Evolutionary conservation across 169 alveolate genomes (phyloP).

Genomic region (Theileria parva): DNA sequence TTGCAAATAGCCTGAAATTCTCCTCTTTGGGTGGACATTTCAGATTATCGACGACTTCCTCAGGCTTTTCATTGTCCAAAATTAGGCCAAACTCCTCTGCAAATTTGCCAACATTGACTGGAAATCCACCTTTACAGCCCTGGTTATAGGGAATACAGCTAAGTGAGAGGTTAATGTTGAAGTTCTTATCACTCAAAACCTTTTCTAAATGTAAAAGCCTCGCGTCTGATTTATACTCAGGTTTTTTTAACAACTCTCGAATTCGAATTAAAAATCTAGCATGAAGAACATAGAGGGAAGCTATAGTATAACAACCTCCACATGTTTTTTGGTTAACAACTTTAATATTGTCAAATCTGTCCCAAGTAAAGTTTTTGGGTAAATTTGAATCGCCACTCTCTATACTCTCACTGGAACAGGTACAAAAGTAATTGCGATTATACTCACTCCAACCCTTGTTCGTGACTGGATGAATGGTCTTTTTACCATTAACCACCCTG

Average conservation of each 20-base stretch:
- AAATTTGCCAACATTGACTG: conserved; percentile 85
- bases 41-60: conserved; percentile 10
- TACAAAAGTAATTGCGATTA: conserved; percentile 8
- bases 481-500: conserved; percentile 17
- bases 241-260: conserved; percentile 54
- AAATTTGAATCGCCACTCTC: neutral
- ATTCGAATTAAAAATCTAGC: conserved; percentile 82
- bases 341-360: conserved; percentile 26
- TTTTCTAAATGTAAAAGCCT: conserved; percentile 20
- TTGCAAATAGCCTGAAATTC: conserved; percentile 63
- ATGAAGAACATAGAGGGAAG: conserved; percentile 85
- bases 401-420: conserved; percentile 16
- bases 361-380: conserved; percentile 51
- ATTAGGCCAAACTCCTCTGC: conserved; percentile 81
- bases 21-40: conserved; percentile 10
- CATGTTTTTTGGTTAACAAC: conserved; percentile 85
- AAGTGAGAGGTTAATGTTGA: conserved; percentile 35
- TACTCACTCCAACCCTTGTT: conserved; percentile 3
- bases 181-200: neutral
- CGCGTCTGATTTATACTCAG: neutral
- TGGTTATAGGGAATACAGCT: conserved; percentile 76
- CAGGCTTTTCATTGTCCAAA: conserved; percentile 8
- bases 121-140: conserved; percentile 91
- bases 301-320: conserved; percentile 93
- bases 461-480: neutral